Conservation (phyloP, 305 asterid species). For the Andrographis paniculata region DNA sequence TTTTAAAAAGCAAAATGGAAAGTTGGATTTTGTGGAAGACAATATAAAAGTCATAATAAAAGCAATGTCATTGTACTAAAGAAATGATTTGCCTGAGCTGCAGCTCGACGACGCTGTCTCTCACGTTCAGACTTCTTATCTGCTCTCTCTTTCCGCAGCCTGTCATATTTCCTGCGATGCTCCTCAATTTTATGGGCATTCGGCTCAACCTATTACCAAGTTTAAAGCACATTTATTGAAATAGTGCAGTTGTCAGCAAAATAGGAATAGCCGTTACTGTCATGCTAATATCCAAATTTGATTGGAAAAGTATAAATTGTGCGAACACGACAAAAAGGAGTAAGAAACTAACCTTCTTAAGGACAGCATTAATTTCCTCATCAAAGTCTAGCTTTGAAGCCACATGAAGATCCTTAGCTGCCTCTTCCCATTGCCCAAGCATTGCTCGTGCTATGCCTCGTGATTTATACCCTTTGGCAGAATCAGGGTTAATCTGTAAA, state of each 20-base stretch:
- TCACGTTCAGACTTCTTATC: constrained; percentile 62
- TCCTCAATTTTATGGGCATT: constrained; percentile 88
- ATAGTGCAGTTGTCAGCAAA: background rate
- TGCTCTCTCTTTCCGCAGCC: constrained; percentile 80
- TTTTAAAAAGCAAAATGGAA: constrained; percentile 16
- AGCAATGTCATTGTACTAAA: background rate
- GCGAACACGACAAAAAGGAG: background rate
- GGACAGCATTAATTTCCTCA: constrained; percentile 78
- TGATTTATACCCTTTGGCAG: constrained; percentile 96
- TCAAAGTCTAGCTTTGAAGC: constrained; percentile 91
- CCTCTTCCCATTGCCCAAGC: constrained; percentile 94
- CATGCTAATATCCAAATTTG: constrained; percentile 1
- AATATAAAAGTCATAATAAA: constrained; percentile 2
- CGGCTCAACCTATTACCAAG: constrained; percentile 64
- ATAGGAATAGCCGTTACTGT: background rate
- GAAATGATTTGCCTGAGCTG: constrained; percentile 56
- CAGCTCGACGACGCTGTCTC: constrained; percentile 75
- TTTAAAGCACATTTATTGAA: background rate
- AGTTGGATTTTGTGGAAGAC: constrained; percentile 10
- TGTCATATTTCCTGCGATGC: constrained; percentile 79
- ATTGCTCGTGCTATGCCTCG: constrained; percentile 87
- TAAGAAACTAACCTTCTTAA: constrained; percentile 60
- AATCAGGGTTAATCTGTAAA: constrained; percentile 82
- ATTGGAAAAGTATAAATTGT: background rate
- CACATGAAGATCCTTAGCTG: constrained; percentile 85